Percentiles rank a stretch among this genome's conserved stretches.
phyloP scores from a whole-genome alignment of 108 stramenopile genomes.

The Cylindrotheca closterium region DNA sequence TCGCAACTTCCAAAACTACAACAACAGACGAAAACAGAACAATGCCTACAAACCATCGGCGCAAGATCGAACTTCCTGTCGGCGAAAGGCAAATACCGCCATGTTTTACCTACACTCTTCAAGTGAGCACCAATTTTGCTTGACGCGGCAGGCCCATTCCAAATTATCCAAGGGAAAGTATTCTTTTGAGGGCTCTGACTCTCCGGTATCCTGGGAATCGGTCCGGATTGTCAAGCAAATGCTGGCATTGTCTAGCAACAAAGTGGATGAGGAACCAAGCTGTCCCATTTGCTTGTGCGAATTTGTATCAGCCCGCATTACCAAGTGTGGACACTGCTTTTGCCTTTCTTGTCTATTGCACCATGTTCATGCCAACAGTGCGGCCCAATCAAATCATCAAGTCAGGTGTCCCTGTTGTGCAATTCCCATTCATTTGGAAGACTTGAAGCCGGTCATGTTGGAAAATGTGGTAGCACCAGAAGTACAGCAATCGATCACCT shows the following conservation, averaged over 20 bases:
- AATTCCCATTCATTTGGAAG: conserved; percentile 37
- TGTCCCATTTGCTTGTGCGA: conserved; percentile 82
- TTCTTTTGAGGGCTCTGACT: conserved; percentile 33
- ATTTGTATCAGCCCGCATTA: conserved; percentile 56
- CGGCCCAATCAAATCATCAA: conserved; percentile 11
- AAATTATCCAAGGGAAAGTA: conserved; percentile 19
- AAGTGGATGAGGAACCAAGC: neutral
- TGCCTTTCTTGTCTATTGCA: conserved; percentile 72
- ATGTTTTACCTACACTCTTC: conserved; percentile 55
- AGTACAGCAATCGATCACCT: conserved; percentile 34
- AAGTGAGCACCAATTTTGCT: conserved; percentile 43
- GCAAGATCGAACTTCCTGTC: conserved; percentile 36
- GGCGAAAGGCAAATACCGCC: conserved; percentile 28
- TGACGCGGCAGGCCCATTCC: conserved; percentile 31
- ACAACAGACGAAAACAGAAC: neutral
- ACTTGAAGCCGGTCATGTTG: conserved; percentile 62
- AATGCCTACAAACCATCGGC: neutral
- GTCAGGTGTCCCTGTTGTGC: conserved; percentile 60
- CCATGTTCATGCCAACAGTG: conserved; percentile 45
- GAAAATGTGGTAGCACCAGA: conserved; percentile 29
- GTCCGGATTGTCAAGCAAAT: conserved; percentile 39
- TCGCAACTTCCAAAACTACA: neutral
- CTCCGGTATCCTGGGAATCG: conserved; percentile 43
- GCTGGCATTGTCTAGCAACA: conserved; percentile 1
- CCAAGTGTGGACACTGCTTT: conserved; percentile 79